Evolutionary conservation across 2,329 filamentous ascomycete genomes (phyloP), one percentile per base, ranked within the genome.

Genomic region (Mariannaea elegans): DNA sequence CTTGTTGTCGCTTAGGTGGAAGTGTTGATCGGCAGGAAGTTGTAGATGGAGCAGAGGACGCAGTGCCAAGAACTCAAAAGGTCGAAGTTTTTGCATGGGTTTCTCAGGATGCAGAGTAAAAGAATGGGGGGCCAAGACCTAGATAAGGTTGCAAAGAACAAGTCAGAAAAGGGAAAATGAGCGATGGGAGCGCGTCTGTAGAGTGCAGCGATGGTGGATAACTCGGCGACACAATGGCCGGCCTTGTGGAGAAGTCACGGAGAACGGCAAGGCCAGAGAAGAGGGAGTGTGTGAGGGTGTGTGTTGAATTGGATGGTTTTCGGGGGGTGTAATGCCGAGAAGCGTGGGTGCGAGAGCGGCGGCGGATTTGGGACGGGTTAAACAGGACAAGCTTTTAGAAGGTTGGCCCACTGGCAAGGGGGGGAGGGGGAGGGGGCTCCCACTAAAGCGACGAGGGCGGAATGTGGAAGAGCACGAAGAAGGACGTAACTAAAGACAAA

Each of bases 181-280:
- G 21, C 19, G 58, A 62, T 63, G 64, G 62, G 59, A 65, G 65
- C 61, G 39, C 46, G 53, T 5, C 13, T 12, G 39, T 24, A 23
- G n/a, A 27, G 59, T 61, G 67, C 61, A 63, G 65, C 65, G 61
- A 50, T 66, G 61, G 65, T 73, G 72, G 72, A 72, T 72, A 72
- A 70, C 65, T 73, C 71, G 73, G 73, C 73, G 72, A 71, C 71
- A 70, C 62, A 65, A 69, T 65, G 71, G 72, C 68, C 71, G 71
- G 68, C 65, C 65, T 65, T 70, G 71, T 71, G 71, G 67, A 72
- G 65, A 65, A 56, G 58, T 51, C 44, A 68, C 65, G 67, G 62
- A 70, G 66, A 56, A 71, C 69, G 66, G 69, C 69, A 71, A 66
- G 65, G 65, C 60, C 58, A 63, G 63, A 64, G 63, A 61, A 60